Conservation (phyloP, 176 grass and related monocot genomes). For the Paspalum notatum region DNA sequence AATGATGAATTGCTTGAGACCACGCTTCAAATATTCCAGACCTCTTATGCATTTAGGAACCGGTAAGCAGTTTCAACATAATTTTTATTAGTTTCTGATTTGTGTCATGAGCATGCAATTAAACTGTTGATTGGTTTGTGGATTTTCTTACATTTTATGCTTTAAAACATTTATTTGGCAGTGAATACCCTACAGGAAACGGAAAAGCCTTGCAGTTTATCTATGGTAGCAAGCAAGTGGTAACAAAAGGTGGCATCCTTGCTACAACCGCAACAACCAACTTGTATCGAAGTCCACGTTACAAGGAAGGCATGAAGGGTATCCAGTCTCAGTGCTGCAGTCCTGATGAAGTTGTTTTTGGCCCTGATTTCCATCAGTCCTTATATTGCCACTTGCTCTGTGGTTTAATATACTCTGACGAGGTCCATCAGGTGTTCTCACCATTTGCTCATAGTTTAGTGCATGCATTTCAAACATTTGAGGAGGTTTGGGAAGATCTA, state of each 20-base stretch:
- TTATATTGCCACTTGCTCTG: constrained; percentile 97
- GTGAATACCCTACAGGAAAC: constrained; percentile 74
- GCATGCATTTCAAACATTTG: constrained; percentile 81
- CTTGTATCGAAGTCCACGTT: constrained; percentile 66
- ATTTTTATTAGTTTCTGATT: background rate
- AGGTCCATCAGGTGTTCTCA: constrained; percentile 76
- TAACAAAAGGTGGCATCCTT: constrained; percentile 75
- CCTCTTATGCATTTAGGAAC: constrained; percentile 93
- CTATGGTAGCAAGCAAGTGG: constrained; percentile 83
- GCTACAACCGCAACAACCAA: constrained; percentile 91
- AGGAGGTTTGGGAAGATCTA: constrained; percentile 84
- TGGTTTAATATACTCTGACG: constrained; percentile 76
- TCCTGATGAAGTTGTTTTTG: constrained; percentile 85
- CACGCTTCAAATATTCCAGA: constrained; percentile 80
- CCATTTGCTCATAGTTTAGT: constrained; percentile 93
- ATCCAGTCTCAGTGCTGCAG: constrained; percentile 76
- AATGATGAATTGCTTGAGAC: constrained; percentile 88
- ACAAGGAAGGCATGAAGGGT: constrained; percentile 75
- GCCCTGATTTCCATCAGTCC: constrained; percentile 77
- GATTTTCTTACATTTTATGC: background rate
- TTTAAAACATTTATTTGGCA: constrained; percentile 30
- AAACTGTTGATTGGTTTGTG: constrained; percentile 2
- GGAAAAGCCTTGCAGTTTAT: constrained; percentile 95
- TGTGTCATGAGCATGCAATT: background rate
- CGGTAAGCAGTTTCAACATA: constrained; percentile 46